Evolutionary conservation across 257 asterid genomes (phyloP), one percentile per base, ranked within the genome.

Genomic region (Osmanthus fragrans): DNA sequence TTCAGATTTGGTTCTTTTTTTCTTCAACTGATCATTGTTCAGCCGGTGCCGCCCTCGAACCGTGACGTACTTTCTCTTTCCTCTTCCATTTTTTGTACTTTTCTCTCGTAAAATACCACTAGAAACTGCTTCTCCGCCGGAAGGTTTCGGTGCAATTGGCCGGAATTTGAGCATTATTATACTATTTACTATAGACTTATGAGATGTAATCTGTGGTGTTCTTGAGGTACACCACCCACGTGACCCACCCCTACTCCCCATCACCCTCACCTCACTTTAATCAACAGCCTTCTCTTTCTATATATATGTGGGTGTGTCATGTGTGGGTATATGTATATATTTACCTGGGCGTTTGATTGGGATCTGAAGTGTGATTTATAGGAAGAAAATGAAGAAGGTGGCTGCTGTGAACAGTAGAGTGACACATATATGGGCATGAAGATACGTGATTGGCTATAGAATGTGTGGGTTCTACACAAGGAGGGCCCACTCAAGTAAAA

Each of bases 61-160:
- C 80, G 89, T 77, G 42, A 85, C 89, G 45, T 87, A 87, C 85
- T 81, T 87, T 70, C 89, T 73, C 86, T 85, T 87, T 12, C 83
- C 72, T 58, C 91, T 79, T 15, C 70, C 76, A 18, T 15, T 65
- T 65, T 27, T 77, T 4, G 75, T 78, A 18, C 25, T 60, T 7
- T 60, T 68, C 8, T 37, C 80, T 72, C 34, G 73, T 39, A 51
- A 82, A 63, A 64, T 60, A 8, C 78, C 54, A 36, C 25, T 78
- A 81, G 85, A 66, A 51, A 25, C 8, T 1, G 40, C 27, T 0
- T 79, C 82, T 0, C 72, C 83, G 30, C 79, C 85, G 66, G 54
- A 71, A 25, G 91, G 91, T 78, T 85, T 87, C 5, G 91, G 91
- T 25, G 89, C 89, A 18, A 87, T 87, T 73, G 91, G 91, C 60